Percentiles rank a stretch among this genome's conserved stretches.
Evolutionary conservation across 768 basidiomycete species (phyloP).

Genomic region (Trichaptum fuscoviolaceum): DNA sequence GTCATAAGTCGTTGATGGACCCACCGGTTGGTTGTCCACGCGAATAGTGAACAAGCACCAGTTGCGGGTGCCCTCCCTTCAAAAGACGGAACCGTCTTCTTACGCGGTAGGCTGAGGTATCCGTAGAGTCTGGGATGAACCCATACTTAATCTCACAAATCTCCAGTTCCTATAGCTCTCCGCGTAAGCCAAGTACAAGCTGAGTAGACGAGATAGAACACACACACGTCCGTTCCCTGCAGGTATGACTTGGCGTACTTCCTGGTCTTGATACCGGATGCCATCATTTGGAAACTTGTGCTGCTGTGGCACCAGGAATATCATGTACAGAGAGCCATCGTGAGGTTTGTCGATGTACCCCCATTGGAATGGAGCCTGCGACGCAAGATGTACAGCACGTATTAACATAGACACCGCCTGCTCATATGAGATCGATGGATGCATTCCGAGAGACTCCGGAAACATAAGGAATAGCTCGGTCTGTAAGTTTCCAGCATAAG

Average conservation of each 20-base stretch:
- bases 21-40: slow-evolving; percentile 58
- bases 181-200: not conserved
- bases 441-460: slow-evolving; percentile 58
- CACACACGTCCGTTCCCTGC: slow-evolving; percentile 50
- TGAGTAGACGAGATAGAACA: slow-evolving; percentile 10
- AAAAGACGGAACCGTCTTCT: slow-evolving; percentile 66
- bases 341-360: slow-evolving; percentile 72
- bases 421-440: slow-evolving; percentile 51
- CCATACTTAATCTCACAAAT: slow-evolving; percentile 69
- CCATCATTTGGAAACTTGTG: slow-evolving; percentile 69
- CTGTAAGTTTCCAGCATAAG: not conserved
- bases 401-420: slow-evolving; percentile 54
- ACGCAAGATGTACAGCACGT: slow-evolving; percentile 53
- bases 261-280: slow-evolving; percentile 69
- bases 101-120: slow-evolving; percentile 58
- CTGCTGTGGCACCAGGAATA: slow-evolving; percentile 53
- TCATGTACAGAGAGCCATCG: slow-evolving; percentile 66
- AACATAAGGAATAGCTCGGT: slow-evolving; percentile 54
- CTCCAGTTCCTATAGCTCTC: slow-evolving; percentile 62
- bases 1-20: slow-evolving; percentile 18
- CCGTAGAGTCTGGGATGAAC: slow-evolving; percentile 63
- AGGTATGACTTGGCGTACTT: slow-evolving; percentile 53
- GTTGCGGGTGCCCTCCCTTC: slow-evolving; percentile 68
- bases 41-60: slow-evolving; percentile 74
- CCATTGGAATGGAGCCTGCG: slow-evolving; percentile 62